Evolutionary conservation across 441 rosid genomes (phyloP).

Genomic region (Arabidopsis lyrata): DNA sequence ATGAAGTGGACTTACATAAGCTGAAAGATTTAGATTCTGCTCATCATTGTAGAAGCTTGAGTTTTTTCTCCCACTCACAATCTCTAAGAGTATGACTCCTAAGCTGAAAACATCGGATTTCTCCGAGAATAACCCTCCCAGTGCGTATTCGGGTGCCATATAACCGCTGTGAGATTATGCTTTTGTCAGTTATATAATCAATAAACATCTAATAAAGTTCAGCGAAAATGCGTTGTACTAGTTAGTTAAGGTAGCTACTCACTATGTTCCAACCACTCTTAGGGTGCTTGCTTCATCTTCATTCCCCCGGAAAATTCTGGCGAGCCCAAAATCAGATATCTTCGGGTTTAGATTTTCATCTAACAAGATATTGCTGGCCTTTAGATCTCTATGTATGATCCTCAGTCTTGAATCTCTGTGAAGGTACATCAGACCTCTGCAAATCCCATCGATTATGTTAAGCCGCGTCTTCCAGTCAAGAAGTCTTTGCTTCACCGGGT

Average conservation of each 20-base stretch:
- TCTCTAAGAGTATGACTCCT: conserved; percentile 62
- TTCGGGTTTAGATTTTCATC: conserved; percentile 80
- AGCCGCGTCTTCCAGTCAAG: conserved; percentile 73
- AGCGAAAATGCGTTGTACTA: background rate
- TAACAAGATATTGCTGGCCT: conserved; percentile 80
- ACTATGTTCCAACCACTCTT: conserved; percentile 92
- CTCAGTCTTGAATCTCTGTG: conserved; percentile 77
- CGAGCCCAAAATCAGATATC: conserved; percentile 90
- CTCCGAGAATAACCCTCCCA: conserved; percentile 57
- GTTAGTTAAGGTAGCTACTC: conserved; percentile 42
- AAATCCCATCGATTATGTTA: conserved; percentile 72
- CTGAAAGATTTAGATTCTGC: conserved; percentile 48
- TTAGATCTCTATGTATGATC: conserved; percentile 84
- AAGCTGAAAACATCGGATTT: conserved; percentile 75
- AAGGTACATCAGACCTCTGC: conserved; percentile 87
- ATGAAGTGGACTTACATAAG: conserved; percentile 48
- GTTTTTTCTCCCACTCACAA: conserved; percentile 63
- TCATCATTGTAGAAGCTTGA: conserved; percentile 48
- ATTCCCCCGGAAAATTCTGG: conserved; percentile 76
- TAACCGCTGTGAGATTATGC: conserved; percentile 50
- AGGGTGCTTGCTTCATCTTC: conserved; percentile 74
- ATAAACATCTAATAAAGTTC: background rate
- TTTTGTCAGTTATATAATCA: conserved; percentile 21
- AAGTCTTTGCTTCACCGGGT: conserved; percentile 51
- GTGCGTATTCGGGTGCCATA: conserved; percentile 66